These are phyloP conservation scores for Graphilbum fragrans DNA, from an alignment of 2,329 filamentous ascomycete species.

Conservation along the genomic window DNA sequence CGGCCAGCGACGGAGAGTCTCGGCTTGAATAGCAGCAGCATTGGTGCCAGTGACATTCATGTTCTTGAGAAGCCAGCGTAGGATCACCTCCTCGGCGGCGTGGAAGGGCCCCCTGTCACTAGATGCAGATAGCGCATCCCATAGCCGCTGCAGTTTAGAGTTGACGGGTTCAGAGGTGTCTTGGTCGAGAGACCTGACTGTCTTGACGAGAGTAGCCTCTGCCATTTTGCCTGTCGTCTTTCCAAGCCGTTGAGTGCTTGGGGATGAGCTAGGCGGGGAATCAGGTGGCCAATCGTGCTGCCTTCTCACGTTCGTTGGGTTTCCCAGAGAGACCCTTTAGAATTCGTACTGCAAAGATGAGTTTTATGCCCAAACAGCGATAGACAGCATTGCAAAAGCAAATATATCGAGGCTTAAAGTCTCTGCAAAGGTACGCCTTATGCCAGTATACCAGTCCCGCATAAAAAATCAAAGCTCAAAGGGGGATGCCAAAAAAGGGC, in stretches of 20 bases:
- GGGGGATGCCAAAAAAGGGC: too few species aligned
- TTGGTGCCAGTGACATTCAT: constrained; percentile 32
- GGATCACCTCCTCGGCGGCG: constrained; percentile 42
- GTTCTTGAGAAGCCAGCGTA: constrained; percentile 52
- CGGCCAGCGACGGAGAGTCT: constrained; percentile 42
- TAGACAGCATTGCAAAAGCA: too few species aligned
- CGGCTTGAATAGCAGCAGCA: constrained; percentile 29
- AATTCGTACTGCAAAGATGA: too few species aligned
- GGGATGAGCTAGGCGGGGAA: too few species aligned
- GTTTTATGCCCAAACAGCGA: too few species aligned
- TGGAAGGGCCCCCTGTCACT: constrained; percentile 29
- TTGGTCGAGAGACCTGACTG: constrained; percentile 43
- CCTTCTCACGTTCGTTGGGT: too few species aligned
- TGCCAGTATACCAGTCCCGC: too few species aligned
- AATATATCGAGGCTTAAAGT: too few species aligned
- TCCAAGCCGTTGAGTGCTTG: neutral
- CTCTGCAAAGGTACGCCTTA: too few species aligned
- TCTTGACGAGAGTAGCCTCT: constrained; percentile 30
- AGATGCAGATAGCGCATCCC: constrained; percentile 28
- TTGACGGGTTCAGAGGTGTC: constrained; percentile 28
- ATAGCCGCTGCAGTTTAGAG: constrained; percentile 36
- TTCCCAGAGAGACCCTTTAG: too few species aligned
- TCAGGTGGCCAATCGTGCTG: too few species aligned
- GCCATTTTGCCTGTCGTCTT: constrained; percentile 4
- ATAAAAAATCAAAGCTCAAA: too few species aligned